Base-by-base conservation (phyloP, 306 rosid species). In the Lablab purpureus region DNA sequence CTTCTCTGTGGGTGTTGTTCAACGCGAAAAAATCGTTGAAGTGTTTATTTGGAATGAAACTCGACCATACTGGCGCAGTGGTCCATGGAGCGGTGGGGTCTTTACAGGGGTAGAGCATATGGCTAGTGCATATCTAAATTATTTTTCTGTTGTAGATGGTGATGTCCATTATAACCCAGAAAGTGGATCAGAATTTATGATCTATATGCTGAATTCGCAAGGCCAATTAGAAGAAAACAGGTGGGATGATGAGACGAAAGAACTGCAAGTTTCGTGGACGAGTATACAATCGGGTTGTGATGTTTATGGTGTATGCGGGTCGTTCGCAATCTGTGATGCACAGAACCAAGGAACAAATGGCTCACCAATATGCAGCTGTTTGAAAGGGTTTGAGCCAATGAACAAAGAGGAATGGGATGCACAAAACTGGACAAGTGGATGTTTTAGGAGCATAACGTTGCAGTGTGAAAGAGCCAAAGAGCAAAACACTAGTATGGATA, bases 331-430 rank as follows among this genome's bases (percentile, higher is more conserved):
- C 0, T 87, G 87, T 52, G 47, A 51, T 50, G 6, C 60, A 0
- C 18, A n/a, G 2, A 36, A 4, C 13, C 45, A 40, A 40, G 45
- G 45, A 40, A 40, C 45, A 40, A 40, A 40, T 10, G 45, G 0
- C 0, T 18, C 67, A 10, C 78, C 90, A 0, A 9, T 64, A 27
- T 90, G 92, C 32, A 67, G 67, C 15, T 90, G 90, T 70, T 73
- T 84, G 51, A 40, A 12, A 18, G 94, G 91, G 49, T 90, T 86
- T 67, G 68, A 28, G 22, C 84, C 88, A 1, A 85, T 22, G 21
- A 77, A 74, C 13, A 30, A 4, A 18, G 37, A 64, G 18, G 85
- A 73, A 2, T 88, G 92, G 90, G 41, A 73, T 1, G 46, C 2
- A 0, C 55, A 78, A 2, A 66, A 63, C 7, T 88, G 85, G 85